Conservation (phyloP, 1,284 basidiomycete species). For the Trichosporon sp. region DNA sequence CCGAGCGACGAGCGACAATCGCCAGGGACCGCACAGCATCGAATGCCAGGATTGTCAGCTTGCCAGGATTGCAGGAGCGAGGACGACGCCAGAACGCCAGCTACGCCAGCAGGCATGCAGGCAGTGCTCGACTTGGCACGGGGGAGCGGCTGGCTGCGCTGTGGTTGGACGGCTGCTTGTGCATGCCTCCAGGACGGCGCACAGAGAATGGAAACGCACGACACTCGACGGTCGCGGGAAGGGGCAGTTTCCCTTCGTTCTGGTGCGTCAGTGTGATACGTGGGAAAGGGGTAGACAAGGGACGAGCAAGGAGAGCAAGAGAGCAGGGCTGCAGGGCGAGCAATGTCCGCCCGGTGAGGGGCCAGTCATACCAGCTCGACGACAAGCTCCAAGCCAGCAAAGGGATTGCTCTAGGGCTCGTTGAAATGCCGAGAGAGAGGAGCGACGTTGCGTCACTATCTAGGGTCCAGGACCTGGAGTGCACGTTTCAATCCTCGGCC, state of each 20-base stretch:
- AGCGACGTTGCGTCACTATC: slow-evolving; percentile 14
- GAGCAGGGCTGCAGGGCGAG: not conserved
- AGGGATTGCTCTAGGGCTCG: not conserved
- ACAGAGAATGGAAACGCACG: not conserved
- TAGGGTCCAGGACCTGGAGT: not conserved
- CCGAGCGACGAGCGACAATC: slow-evolving; percentile 18
- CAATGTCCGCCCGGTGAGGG: not conserved
- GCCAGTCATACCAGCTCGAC: not conserved
- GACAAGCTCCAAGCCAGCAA: not conserved
- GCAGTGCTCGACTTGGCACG: not conserved
- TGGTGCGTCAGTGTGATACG: not conserved
- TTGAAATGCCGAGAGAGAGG: not conserved
- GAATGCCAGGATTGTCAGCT: not conserved
- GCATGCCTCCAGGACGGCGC: not conserved
- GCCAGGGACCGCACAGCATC: slow-evolving; percentile 7
- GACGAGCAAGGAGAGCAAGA: not conserved
- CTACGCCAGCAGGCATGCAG: not conserved
- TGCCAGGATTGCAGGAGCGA: slow-evolving; percentile 2
- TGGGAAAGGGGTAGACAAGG: slow-evolving; percentile 5
- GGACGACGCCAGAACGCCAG: slow-evolving; percentile 2
- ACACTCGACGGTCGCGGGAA: not conserved
- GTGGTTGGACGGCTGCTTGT: not conserved
- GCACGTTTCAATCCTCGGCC: slow-evolving; percentile 10
- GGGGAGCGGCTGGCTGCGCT: not conserved
- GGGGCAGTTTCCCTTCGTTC: not conserved